Evolutionary conservation across 163 green algal genomes (phyloP).

Genomic region (Coccomyxa subellipsoidea): DNA sequence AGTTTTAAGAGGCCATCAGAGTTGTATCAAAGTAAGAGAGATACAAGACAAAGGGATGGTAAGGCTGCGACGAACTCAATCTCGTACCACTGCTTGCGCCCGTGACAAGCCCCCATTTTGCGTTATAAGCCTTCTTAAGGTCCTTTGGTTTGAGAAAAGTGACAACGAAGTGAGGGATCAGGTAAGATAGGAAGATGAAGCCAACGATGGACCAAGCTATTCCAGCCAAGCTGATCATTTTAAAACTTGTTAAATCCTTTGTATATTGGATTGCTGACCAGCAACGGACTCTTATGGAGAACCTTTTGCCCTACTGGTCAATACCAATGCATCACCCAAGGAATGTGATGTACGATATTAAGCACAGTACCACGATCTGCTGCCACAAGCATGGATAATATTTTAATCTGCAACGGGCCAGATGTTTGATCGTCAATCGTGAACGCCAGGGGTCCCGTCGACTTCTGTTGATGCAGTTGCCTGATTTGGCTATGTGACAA

Average conservation of each 20-base stretch:
- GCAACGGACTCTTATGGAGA: no score
- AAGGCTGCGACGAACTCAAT: background rate
- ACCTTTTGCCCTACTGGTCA: no score
- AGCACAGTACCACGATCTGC: no score
- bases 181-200: conserved; percentile 45
- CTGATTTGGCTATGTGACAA: background rate
- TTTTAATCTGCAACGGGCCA: no score
- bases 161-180: conserved; percentile 57
- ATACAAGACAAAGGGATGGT: background rate
- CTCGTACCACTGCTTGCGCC: conserved; percentile 78
- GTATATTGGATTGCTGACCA: background rate
- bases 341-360: no score
- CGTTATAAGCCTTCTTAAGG: conserved; percentile 84
- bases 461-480: background rate
- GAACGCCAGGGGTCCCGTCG: no score
- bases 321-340: no score
- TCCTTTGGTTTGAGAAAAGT: conserved; percentile 75
- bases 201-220: background rate
- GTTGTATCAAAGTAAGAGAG: no score
- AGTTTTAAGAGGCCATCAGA: no score
- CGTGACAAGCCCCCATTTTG: conserved; percentile 92
- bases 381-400: no score
- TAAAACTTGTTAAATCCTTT: background rate
- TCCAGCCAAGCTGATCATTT: background rate
- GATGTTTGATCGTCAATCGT: no score